Percentiles rank a stretch among this genome's conserved stretches.
phyloP scores from a whole-genome alignment of 2,329 filamentous ascomycete genomes.

The Trichoderma semiorbis region DNA sequence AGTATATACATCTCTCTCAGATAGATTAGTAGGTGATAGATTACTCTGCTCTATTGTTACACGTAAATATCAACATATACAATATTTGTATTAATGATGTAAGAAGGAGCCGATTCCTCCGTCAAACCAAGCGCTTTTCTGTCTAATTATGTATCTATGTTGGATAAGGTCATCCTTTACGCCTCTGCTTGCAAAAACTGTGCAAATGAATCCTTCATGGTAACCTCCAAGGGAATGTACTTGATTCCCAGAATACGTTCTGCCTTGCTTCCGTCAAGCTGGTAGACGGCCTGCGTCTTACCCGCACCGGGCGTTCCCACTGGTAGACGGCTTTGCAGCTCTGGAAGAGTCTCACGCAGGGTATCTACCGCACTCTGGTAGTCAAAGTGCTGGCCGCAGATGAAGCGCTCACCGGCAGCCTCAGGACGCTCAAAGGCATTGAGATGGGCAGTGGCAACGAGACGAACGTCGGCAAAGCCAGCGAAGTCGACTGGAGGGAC shows the following conservation, averaged over 20 bases:
- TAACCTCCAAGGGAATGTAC: constrained; percentile 46
- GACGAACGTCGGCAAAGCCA: constrained; percentile 53
- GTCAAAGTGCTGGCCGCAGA: constrained; percentile 60
- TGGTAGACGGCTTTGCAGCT: constrained; percentile 30
- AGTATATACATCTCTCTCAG: constrained; percentile 1
- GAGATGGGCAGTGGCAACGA: constrained; percentile 60
- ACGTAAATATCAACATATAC: neutral
- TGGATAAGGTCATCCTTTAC: neutral
- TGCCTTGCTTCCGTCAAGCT: constrained; percentile 40
- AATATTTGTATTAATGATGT: neutral
- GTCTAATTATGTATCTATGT: neutral
- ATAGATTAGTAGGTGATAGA: constrained; percentile 5
- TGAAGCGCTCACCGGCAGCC: constrained; percentile 60
- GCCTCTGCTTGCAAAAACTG: neutral
- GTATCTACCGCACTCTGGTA: constrained; percentile 51
- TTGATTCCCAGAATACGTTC: constrained; percentile 52
- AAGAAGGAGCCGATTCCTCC: neutral
- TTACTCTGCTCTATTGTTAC: neutral
- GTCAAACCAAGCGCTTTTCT: neutral
- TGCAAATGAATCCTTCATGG: constrained; percentile 14
- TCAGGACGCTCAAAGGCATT: constrained; percentile 52
- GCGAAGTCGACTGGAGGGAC: constrained; percentile 25
- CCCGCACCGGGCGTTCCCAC: constrained; percentile 20
- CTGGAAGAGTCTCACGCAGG: constrained; percentile 52
- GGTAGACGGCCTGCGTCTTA: constrained; percentile 35